Evolutionary conservation across 176 grass and related monocot species (phyloP).

Genomic region (Lolium multiflorum): DNA sequence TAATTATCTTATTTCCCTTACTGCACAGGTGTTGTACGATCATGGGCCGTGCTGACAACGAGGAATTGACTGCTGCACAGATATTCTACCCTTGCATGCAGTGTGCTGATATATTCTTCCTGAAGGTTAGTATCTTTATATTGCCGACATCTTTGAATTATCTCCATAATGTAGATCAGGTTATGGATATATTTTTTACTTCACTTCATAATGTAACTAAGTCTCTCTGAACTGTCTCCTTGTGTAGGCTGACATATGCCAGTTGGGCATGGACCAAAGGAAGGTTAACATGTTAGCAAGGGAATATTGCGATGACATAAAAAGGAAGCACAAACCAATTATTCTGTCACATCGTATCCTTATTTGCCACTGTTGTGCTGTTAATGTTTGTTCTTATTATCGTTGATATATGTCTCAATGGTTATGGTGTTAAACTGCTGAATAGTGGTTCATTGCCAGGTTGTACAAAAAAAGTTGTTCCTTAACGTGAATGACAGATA

Average conservation of each 20-base stretch:
- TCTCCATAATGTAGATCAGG: neutral
- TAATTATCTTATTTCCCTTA: neutral
- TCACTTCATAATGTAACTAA: neutral
- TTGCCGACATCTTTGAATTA: neutral
- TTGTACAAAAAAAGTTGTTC: neutral
- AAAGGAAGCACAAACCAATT: slow-evolving; percentile 91
- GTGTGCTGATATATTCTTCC: too few relatives aligned
- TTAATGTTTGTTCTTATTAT: neutral
- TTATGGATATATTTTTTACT: neutral
- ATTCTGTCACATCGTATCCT: slow-evolving; percentile 95
- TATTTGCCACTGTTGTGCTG: neutral
- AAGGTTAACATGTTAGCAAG: too few relatives aligned
- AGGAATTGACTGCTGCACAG: too few relatives aligned
- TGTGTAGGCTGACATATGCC: slow-evolving; percentile 52
- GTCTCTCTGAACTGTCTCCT: neutral
- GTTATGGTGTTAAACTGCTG: neutral
- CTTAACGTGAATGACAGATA: slow-evolving; percentile 60
- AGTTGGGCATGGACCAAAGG: too few relatives aligned
- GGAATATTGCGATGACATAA: slow-evolving; percentile 46
- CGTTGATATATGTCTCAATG: neutral
- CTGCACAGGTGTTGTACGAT: slow-evolving; percentile 71
- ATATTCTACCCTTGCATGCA: too few relatives aligned
- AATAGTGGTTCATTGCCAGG: slow-evolving; percentile 16
- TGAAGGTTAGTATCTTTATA: neutral
- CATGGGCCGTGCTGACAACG: slow-evolving; percentile 58